Evolutionary conservation across 305 asterid species (phyloP).

Genomic region (Solanum hybrid): DNA sequence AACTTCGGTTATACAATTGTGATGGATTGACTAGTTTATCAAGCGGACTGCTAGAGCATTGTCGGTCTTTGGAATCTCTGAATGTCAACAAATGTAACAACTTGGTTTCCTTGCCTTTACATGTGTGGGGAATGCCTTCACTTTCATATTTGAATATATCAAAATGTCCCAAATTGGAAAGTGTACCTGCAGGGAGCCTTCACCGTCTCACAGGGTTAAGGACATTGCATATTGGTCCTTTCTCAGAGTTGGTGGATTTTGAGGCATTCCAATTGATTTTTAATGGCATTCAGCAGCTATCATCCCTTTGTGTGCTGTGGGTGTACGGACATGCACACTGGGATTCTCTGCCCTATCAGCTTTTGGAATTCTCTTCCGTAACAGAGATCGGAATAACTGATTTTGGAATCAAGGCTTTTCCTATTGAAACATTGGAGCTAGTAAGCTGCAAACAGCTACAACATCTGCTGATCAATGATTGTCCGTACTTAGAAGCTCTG

Average conservation of each 20-base stretch:
- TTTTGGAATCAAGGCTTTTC: no score
- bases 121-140: neutral
- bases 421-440: neutral
- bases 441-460: neutral
- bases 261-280: neutral
- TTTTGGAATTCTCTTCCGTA: no score
- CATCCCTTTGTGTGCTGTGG: neutral
- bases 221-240: neutral
- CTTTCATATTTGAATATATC: neutral
- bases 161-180: neutral
- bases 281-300: no score
- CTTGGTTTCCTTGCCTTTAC: neutral
- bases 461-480: neutral
- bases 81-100: neutral
- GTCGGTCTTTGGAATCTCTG: neutral
- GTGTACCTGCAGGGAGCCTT: neutral
- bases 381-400: neutral
- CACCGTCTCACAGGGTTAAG: neutral
- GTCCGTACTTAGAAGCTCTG: neutral
- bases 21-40: neutral
- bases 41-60: neutral
- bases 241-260: neutral
- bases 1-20: neutral
- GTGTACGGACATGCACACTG: neutral
- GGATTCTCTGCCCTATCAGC: neutral